Percentiles rank a stretch among this genome's conserved stretches.
phyloP scores from a whole-genome alignment of 192 early-diverging fungal genomes.

The Gigaspora rosea region DNA sequence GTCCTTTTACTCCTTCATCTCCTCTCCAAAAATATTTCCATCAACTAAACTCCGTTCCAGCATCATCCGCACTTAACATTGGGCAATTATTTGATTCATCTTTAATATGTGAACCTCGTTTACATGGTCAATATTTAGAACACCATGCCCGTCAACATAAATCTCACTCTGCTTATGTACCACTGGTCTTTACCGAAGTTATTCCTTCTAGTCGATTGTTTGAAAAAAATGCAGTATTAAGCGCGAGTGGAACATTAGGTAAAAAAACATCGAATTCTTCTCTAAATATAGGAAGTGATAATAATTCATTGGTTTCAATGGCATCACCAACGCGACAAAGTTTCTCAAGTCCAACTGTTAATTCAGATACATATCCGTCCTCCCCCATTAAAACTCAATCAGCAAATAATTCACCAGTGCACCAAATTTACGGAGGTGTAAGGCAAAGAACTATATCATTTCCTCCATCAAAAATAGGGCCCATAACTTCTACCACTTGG shows the following conservation, averaged over 20 bases:
- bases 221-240: slow-evolving; percentile 28
- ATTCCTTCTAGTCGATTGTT: slow-evolving; percentile 35
- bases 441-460: slow-evolving; percentile 42
- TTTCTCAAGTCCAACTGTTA: slow-evolving; percentile 15
- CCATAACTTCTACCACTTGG: slow-evolving; percentile 9
- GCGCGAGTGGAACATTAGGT: slow-evolving; percentile 34
- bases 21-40: slow-evolving; percentile 43
- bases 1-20: slow-evolving; percentile 10
- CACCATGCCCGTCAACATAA: slow-evolving; percentile 43
- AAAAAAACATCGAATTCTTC: slow-evolving; percentile 14
- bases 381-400: neutral
- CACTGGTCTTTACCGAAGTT: slow-evolving; percentile 40
- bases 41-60: slow-evolving; percentile 40
- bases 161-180: slow-evolving; percentile 38
- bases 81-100: slow-evolving; percentile 45
- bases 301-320: neutral
- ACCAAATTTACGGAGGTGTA: neutral
- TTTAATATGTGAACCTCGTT: slow-evolving; percentile 40
- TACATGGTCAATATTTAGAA: slow-evolving; percentile 47
- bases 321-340: neutral
- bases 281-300: neutral
- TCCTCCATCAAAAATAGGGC: slow-evolving; percentile 34
- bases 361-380: neutral
- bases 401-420: neutral
- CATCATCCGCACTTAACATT: slow-evolving; percentile 36